Percentiles rank a stretch among this genome's conserved stretches.
Evolutionary conservation across 1,284 basidiomycete species (phyloP).

Genomic region (Trichosporon sp.): DNA sequence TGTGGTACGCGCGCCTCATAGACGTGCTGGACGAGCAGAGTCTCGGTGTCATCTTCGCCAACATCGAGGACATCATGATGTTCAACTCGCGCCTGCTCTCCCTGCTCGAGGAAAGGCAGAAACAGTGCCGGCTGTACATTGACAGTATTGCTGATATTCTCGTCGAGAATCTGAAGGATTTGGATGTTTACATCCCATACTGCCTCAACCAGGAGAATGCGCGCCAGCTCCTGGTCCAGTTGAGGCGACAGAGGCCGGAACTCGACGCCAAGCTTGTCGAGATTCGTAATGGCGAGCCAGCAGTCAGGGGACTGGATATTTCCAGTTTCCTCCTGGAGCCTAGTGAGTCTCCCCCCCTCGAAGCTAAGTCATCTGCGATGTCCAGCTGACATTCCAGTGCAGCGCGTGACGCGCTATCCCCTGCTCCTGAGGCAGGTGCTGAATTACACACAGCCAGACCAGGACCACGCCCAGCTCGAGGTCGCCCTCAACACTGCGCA

Average conservation of each 20-base stretch:
- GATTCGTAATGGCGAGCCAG: conserved; percentile 63
- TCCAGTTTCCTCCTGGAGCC: conserved; percentile 88
- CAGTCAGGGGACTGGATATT: conserved; percentile 79
- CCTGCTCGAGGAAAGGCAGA: conserved; percentile 85
- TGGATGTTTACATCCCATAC: conserved; percentile 82
- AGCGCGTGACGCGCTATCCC: conserved; percentile 90
- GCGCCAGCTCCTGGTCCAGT: conserved; percentile 73
- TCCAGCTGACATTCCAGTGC: conserved; percentile 65
- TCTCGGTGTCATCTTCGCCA: conserved; percentile 82
- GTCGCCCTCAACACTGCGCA: conserved; percentile 69
- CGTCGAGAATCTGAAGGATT: conserved; percentile 69
- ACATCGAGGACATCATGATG: conserved; percentile 85
- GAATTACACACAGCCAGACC: conserved; percentile 70
- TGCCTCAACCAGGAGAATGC: conserved; percentile 86
- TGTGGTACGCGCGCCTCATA: conserved; percentile 81
- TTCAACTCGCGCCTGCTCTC: conserved; percentile 85
- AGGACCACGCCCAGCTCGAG: conserved; percentile 63
- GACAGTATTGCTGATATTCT: conserved; percentile 86
- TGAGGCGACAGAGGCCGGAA: conserved; percentile 69
- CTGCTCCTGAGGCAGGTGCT: conserved; percentile 81
- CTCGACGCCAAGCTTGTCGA: conserved; percentile 59
- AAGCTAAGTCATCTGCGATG: neutral
- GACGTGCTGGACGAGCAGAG: conserved; percentile 75
- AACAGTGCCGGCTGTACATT: conserved; percentile 83
- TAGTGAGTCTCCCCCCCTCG: conserved; percentile 62